Evolutionary conservation across 2,329 filamentous ascomycete genomes (phyloP), one percentile per base, ranked within the genome.

Genomic region (Ciborinia camelliae): DNA sequence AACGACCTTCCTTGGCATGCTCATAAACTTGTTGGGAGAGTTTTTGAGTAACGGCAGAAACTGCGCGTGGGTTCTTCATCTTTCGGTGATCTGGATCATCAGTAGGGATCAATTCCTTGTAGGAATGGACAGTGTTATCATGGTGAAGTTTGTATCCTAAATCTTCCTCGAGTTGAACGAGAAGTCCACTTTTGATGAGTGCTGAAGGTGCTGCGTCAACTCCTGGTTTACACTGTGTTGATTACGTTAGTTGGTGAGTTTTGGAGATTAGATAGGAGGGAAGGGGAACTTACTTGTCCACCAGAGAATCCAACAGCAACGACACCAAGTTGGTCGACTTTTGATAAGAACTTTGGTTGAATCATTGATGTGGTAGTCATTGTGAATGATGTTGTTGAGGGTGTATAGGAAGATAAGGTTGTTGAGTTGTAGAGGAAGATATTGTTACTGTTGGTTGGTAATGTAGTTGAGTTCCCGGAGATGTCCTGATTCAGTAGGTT

Each of bases 251-350:
- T n/a, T 61, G 35, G 66, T 66, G 63, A 65, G 67, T 68, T 64
- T 63, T 55, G 43, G 53, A 28, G 18, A 30, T 53, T 58, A 23
- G 37, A 15, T 60, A 43, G 28, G 63, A 18, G 41, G 35, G 28
- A 62, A 18, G 41, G 35, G 58, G 12, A 64, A 59, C 82, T 72
- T 86, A 95, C 92, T 86, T 97, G 95, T 65, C 95, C 95, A 70
- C 94, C 94, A 62, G 92, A 96, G 82, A 98, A 99, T 68, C 94
- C 94, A 45, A 98, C 95, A 58, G 94, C 92, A 45, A 98, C 92
- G 64, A 99, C 85, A 68, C 94, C 95, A 69, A 99, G 83, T 74
- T 98, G 88, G 74, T 90, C 84, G 39, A 87, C 85, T 75, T 88
- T 83, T 69, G 88, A 82, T 71, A 98, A 89, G 81, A 97, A 98